Base-by-base conservation (phyloP, 495 filamentous ascomycete genomes). In the Daldinia vernicosa region DNA sequence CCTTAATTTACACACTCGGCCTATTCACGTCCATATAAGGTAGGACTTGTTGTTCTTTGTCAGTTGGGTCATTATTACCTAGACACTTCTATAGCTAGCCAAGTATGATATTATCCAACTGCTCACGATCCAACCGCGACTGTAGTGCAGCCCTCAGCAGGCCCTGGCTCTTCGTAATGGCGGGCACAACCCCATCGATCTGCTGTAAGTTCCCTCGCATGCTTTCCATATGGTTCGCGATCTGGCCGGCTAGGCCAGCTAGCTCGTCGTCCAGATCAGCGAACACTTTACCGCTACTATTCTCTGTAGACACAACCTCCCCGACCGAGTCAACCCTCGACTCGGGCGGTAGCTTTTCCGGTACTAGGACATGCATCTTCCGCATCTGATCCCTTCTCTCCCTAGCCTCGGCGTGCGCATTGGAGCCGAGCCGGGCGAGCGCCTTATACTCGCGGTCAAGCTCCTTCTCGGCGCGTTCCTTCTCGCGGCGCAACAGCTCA, bases 161-260 rank as follows among this genome's bases (percentile, higher is more conserved):
- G 56, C 67, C 86, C 75, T 81, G 85, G 79, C 70, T 81, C 69
- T 75, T 79, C 50, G 69, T 74, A 19, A 84, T 80, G 5, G 77
- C 78, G 6, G 80, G 81, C 50, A 81, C 64, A 19, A 85, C 76
- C 0, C 81, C 83, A 1, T 83, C 80, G 24, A 84, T 79, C 75
- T 84, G 82, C 45, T 77, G 86, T 77, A 81, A 84, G 75, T 83
- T 91, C 82, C 72, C 87, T 77, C 77, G 86, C 89, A 84, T 89
- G 83, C 73, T 84, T 69, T 84, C 80, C 82, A 85, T 83, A 60
- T 84, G 83, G 58, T 59, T 81, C 3, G 75, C 78, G 47, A 84
- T 75, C 71, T 84, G 83, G 45, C 75, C 74, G 4, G 81, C 79
- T 15, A 85, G 59, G 17, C 63, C 75, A 1, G 76, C 28, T 32